Percentiles rank a stretch among this genome's conserved stretches.
These are phyloP conservation scores for Podospora conica DNA, from an alignment of 495 filamentous ascomycete genomes.

Conservation along the genomic window DNA sequence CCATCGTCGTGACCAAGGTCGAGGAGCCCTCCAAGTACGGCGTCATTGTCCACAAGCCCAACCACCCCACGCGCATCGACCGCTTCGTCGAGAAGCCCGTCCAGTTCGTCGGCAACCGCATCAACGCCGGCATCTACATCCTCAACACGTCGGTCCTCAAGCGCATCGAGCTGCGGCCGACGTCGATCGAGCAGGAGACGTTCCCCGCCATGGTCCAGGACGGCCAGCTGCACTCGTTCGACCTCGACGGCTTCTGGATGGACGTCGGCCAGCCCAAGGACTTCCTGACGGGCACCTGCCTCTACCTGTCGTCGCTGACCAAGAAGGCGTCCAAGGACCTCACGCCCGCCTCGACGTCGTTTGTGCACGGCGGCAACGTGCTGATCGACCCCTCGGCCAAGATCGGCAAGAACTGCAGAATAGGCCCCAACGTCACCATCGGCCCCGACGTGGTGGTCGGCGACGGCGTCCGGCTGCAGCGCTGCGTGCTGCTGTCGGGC, in stretches of 20 bases:
- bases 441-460: slow-evolving; percentile 92
- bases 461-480: slow-evolving; percentile 90
- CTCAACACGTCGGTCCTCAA: slow-evolving; percentile 86
- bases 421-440: slow-evolving; percentile 96
- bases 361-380: slow-evolving; percentile 92
- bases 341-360: slow-evolving; percentile 65
- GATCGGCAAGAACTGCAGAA: slow-evolving; percentile 97
- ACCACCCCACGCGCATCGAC: slow-evolving; percentile 87
- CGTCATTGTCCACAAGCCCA: slow-evolving; percentile 96
- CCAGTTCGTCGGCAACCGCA: slow-evolving; percentile 98
- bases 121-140: slow-evolving; percentile 99
- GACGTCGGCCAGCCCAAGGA: slow-evolving; percentile 99
- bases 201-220: slow-evolving; percentile 94
- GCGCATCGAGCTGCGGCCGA: slow-evolving; percentile 93
- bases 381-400: slow-evolving; percentile 92
- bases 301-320: slow-evolving; percentile 88
- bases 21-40: slow-evolving; percentile 99
- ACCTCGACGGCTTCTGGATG: slow-evolving; percentile 99
- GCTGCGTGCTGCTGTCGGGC: slow-evolving; percentile 82
- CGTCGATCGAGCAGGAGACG: slow-evolving; percentile 99
- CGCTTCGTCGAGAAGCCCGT: slow-evolving; percentile 99
- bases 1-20: slow-evolving; percentile 98
- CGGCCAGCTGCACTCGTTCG: slow-evolving; percentile 92
- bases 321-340: slow-evolving; percentile 90
- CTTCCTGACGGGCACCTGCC: slow-evolving; percentile 92